Percentiles rank a stretch among this genome's conserved stretches.
Evolutionary conservation across 208 protist genomes (phyloP).

Genomic region (Trypanosoma lewisi): DNA sequence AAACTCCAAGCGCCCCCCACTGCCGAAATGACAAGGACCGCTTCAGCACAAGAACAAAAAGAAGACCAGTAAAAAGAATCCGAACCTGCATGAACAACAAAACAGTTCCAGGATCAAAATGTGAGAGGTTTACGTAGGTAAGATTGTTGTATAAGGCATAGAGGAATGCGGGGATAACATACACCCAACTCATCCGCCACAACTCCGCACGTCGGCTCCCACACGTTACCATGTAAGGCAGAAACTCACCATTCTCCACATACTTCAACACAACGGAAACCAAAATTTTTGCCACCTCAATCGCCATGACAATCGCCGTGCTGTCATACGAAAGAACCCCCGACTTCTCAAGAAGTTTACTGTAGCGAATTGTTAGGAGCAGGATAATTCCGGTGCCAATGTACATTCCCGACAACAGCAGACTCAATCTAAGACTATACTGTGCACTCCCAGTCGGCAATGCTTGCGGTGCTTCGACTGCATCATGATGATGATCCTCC

Average conservation of each 20-base stretch:
- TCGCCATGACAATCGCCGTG: conserved; percentile 39
- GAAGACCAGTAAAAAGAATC: conserved; percentile 59
- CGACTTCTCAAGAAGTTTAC: conserved; percentile 24
- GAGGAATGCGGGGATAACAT: conserved; percentile 50
- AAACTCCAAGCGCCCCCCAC: conserved; percentile 44
- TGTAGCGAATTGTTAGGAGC: conserved; percentile 54
- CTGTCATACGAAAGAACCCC: conserved; percentile 32
- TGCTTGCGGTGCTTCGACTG: background rate
- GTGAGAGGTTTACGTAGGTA: conserved; percentile 62
- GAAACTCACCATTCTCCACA: conserved; percentile 34
- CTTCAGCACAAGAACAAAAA: conserved; percentile 42
- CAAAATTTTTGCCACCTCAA: conserved; percentile 48
- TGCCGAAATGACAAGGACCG: conserved; percentile 37
- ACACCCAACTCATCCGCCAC: conserved; percentile 45
- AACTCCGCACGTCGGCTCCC: conserved; percentile 19
- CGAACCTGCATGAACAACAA: conserved; percentile 81
- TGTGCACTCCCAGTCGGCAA: conserved; percentile 9
- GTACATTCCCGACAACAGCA: conserved; percentile 43
- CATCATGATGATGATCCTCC: too few relatives aligned
- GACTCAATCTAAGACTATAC: conserved; percentile 31
- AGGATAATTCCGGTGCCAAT: conserved; percentile 41
- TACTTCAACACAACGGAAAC: conserved; percentile 52
- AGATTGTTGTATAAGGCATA: conserved; percentile 88
- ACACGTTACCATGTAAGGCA: conserved; percentile 30
- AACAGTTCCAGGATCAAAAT: conserved; percentile 66